Conservation (phyloP, 192 early-diverging fungal genomes). For the Umbelopsis ramanniana region DNA sequence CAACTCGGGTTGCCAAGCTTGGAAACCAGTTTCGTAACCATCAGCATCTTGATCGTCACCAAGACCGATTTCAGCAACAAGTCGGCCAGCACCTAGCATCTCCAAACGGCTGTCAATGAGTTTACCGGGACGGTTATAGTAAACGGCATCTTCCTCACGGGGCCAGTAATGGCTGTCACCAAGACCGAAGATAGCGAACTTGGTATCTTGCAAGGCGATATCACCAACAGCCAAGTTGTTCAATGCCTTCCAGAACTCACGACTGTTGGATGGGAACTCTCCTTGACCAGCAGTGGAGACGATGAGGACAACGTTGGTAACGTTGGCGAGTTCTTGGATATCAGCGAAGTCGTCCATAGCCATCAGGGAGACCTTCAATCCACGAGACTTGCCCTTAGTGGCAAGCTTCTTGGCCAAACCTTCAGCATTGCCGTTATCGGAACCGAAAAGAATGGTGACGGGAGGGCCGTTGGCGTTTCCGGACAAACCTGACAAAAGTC, state of each 20-base stretch:
- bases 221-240: constrained; percentile 58
- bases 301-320: constrained; percentile 79
- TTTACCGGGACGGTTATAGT: constrained; percentile 91
- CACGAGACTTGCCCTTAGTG: constrained; percentile 82
- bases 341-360: constrained; percentile 81
- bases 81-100: constrained; percentile 71
- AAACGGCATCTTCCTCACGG: constrained; percentile 83
- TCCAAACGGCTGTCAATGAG: constrained; percentile 82
- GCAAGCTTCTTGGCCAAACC: constrained; percentile 81
- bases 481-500: constrained; percentile 68
- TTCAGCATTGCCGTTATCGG: constrained; percentile 90
- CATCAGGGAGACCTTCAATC: constrained; percentile 74
- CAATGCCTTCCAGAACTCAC: constrained; percentile 88
- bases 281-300: constrained; percentile 94
- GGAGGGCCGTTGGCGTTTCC: constrained; percentile 66
- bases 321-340: constrained; percentile 79
- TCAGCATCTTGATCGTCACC: constrained; percentile 96
- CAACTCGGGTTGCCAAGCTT: constrained; percentile 76
- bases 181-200: constrained; percentile 85
- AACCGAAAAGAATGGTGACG: constrained; percentile 87
- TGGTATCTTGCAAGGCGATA: constrained; percentile 65
- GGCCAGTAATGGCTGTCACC: constrained; percentile 99
- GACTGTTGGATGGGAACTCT: constrained; percentile 90
- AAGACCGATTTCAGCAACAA: constrained; percentile 66
- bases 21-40: constrained; percentile 84